Base-by-base conservation (phyloP, 108 stramenopile genomes). In the Nannochloropsis granulata region DNA sequence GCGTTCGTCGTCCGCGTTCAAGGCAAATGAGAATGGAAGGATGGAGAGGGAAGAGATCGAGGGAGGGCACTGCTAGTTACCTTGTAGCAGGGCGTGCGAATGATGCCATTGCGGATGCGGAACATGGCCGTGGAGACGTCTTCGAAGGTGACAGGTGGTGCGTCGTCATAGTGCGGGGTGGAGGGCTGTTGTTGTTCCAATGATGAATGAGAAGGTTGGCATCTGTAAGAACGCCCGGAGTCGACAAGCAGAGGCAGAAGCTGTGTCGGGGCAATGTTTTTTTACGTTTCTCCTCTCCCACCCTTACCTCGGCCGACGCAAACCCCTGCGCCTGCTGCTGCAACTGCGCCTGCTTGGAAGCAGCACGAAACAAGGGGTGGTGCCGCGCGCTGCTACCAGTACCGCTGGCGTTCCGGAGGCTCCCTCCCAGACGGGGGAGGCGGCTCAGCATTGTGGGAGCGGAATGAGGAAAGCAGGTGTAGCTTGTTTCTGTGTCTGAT, bases 111-210 rank as follows among this genome's bases (percentile, higher is more conserved):
- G 0, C 89, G 90, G 26, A 91, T 90, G 24, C 88, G 85, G 84
- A 88, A 90, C 87, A 90, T 84, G 19, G 90, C 90, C 81, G 84
- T 89, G 83, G 84, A 85, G 19, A 91, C 84, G 79, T 91, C 87
- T 85, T 91, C 80, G 43, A 87, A 82, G 43, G 25, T 25, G 8
- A 86, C 14, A 23, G 43, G 43, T 3, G 56, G 56, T 2, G 7
- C 56, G 7, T 71, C 56, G 56, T 71, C 56, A n/a, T 21, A 71
- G n/a, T 71, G 56, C 56, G 56, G 56, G 21, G 56, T 71, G 56
- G 56, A 71, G 56, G 56, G n/a, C 56, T 34, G 34, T 34, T 34
- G 34, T 34, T 34, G 34, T 34, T 34, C 34, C 34, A 34, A 34
- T 34, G 34, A 34, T 34, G 34, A 34, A 34, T 34, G 34, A 34